phyloP scores from a whole-genome alignment of 208 protist genomes.

The Acanthamoeba culbertsoni region DNA sequence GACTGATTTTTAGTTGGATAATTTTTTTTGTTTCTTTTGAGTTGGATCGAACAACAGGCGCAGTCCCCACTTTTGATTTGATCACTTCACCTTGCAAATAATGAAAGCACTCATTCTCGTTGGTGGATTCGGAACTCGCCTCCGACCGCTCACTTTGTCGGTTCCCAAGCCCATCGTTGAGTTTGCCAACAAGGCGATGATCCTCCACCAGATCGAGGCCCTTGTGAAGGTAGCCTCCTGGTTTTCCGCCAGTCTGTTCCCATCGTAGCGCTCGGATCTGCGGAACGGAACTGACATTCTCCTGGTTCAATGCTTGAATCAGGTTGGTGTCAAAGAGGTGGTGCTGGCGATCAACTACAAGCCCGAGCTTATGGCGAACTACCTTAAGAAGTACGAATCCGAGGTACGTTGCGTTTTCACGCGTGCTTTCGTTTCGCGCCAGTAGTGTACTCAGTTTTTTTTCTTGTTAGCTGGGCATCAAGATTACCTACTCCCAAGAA shows the following conservation, averaged over 20 bases:
- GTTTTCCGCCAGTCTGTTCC: constrained; percentile 55
- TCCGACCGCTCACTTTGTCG: constrained; percentile 96
- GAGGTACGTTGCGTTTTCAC: constrained; percentile 57
- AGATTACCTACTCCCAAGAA: constrained; percentile 95
- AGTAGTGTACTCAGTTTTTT: background rate
- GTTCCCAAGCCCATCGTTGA: constrained; percentile 96
- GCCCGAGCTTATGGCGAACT: constrained; percentile 92
- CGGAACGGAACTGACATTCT: background rate
- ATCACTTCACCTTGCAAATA: background rate
- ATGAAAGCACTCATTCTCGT: constrained; percentile 98
- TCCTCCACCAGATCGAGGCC: constrained; percentile 97
- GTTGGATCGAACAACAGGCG: no score
- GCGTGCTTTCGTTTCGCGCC: background rate
- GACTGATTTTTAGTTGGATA: no score
- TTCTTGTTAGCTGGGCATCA: constrained; percentile 87
- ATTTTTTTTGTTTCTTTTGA: no score
- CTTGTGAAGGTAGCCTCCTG: constrained; percentile 87
- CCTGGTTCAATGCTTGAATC: background rate
- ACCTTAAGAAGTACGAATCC: constrained; percentile 88
- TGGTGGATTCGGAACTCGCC: constrained; percentile 91
- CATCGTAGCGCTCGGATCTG: background rate
- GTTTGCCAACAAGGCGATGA: constrained; percentile 98
- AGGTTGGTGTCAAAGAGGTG: constrained; percentile 91
- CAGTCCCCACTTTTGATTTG: no score
- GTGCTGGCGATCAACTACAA: constrained; percentile 96